Percentiles rank a stretch among this genome's conserved stretches.
Evolutionary conservation across 306 rosid species (phyloP).

Genomic region (Vachellia pachyceras): DNA sequence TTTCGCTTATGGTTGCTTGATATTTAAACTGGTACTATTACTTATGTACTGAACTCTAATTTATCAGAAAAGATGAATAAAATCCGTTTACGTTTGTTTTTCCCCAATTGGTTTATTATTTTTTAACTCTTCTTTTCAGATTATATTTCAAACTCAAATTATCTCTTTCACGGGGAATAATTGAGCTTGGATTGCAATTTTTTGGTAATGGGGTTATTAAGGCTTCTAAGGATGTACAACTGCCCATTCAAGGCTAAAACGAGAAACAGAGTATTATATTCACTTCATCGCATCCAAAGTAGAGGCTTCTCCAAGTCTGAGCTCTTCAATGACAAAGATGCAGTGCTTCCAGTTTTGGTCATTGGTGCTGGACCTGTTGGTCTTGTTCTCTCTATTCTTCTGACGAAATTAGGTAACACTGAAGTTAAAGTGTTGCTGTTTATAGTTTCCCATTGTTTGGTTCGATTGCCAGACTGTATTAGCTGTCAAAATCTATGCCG

Average conservation of each 20-base stretch:
- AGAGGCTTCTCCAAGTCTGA: conserved; percentile 62
- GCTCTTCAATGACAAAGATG: conserved; percentile 49
- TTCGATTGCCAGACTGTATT: background rate
- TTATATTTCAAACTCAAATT: background rate
- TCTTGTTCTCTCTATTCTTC: conserved; percentile 83
- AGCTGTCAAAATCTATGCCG: background rate
- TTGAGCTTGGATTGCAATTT: conserved; percentile 36
- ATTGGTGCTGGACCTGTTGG: conserved; percentile 95
- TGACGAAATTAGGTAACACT: conserved; percentile 75
- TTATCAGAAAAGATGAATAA: background rate
- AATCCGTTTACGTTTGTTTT: no score
- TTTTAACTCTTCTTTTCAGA: conserved; percentile 24
- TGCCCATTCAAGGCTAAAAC: conserved; percentile 40
- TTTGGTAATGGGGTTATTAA: conserved; percentile 57
- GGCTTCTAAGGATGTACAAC: conserved; percentile 51
- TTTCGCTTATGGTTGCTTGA: background rate
- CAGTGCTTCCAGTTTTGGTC: conserved; percentile 77
- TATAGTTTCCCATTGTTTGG: conserved; percentile 19
- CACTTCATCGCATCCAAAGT: conserved; percentile 40
- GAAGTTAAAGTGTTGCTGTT: conserved; percentile 15
- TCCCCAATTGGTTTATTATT: no score
- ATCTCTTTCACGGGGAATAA: conserved; percentile 28
- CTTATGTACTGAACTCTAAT: background rate
- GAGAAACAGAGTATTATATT: conserved; percentile 40
- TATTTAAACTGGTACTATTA: background rate